phyloP scores from a whole-genome alignment of 345 rosid species.

The Raphanus sativus region DNA sequence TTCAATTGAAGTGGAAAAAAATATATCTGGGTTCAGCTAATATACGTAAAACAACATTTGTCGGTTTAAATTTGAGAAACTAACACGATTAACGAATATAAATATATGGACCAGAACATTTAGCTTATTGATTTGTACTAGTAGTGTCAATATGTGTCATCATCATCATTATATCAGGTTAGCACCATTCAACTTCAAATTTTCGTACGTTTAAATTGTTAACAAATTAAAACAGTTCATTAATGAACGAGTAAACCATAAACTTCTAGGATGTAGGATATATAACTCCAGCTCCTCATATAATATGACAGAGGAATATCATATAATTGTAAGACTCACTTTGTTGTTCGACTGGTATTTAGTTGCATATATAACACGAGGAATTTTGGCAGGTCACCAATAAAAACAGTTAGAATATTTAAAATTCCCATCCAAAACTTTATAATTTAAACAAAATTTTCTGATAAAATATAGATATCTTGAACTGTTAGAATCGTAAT shows the following conservation, averaged over 20 bases:
- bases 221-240: not conserved
- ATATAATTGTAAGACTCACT: not conserved
- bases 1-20: not conserved
- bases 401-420: constrained; percentile 10
- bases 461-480: not conserved
- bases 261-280: not conserved
- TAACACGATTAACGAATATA: not conserved
- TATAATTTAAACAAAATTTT: not conserved
- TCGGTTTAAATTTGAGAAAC: not conserved
- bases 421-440: not conserved
- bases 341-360: constrained; percentile 3
- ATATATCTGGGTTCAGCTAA: not conserved
- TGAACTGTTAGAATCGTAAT: not conserved
- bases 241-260: not conserved
- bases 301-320: not conserved
- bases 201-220: not conserved
- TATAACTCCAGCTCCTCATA: not conserved
- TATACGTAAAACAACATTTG: not conserved
- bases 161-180: not conserved
- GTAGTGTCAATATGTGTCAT: not conserved
- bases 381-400: constrained; percentile 41
- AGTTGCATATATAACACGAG: constrained; percentile 38
- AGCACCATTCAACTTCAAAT: not conserved
- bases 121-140: not conserved
- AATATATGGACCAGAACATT: not conserved